These are phyloP conservation scores for Pseudogymnoascus sp. DNA, from an alignment of 2,329 filamentous ascomycete genomes.

Conservation along the genomic window DNA sequence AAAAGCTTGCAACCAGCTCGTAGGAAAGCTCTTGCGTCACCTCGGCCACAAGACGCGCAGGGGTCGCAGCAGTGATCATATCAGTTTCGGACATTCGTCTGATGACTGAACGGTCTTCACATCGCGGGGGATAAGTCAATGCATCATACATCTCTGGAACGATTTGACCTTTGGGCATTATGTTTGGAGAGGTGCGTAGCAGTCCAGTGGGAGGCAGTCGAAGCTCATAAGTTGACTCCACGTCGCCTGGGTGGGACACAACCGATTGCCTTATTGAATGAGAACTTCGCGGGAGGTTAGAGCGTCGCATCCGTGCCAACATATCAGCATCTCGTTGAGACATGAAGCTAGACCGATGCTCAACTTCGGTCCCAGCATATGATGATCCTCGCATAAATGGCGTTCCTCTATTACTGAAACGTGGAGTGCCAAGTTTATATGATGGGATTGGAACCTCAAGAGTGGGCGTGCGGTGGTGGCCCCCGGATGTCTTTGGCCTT, in stretches of 20 bases:
- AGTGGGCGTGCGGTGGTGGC: conserved; percentile 37
- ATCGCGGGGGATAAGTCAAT: conserved; percentile 69
- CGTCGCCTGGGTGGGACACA: conserved; percentile 22
- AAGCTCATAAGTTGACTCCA: conserved; percentile 12
- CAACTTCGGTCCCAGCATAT: conserved; percentile 69
- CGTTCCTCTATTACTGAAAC: conserved; percentile 70
- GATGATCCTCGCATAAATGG: conserved; percentile 75
- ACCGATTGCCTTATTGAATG: conserved; percentile 4
- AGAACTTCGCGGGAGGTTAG: conserved; percentile 17
- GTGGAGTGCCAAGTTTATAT: conserved; percentile 74
- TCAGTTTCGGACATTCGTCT: conserved; percentile 66
- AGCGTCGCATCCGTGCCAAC: conserved; percentile 6
- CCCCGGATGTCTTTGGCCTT: conserved; percentile 52
- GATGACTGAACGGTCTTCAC: conserved; percentile 73
- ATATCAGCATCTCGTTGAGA: conserved; percentile 22
- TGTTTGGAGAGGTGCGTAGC: conserved; percentile 12
- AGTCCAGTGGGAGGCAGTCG: conserved; percentile 13
- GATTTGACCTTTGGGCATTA: conserved; percentile 35
- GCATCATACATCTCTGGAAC: conserved; percentile 75
- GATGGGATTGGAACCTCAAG: conserved; percentile 74
- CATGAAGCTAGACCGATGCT: conserved; percentile 35
- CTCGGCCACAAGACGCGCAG: conserved; percentile 84
- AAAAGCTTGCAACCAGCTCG: conserved; percentile 94
- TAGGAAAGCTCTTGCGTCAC: conserved; percentile 72
- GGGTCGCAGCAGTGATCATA: conserved; percentile 81